phyloP scores from a whole-genome alignment of 306 rosid species.

The Cucurbita ficifolia region DNA sequence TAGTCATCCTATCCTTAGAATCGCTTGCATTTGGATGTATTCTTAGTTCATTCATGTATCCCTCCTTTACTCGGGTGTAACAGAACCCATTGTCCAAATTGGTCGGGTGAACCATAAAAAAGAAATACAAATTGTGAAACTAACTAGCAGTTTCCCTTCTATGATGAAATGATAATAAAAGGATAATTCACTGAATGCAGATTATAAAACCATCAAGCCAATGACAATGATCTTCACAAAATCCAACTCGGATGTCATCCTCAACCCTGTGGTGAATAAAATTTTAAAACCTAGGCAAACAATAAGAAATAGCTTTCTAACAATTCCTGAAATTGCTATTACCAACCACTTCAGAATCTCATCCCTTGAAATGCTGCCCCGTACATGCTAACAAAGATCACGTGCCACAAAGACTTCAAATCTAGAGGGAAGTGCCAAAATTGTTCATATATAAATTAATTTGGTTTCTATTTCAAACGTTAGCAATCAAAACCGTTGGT shows the following conservation, averaged over 20 bases:
- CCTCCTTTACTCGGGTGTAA: too few species aligned
- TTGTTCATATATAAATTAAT: neutral
- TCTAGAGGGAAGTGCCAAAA: neutral
- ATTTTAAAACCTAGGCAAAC: neutral
- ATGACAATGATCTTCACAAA: neutral
- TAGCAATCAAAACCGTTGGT: neutral
- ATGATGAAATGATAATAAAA: neutral
- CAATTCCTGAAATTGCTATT: neutral
- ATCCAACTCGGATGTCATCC: neutral
- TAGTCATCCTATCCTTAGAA: too few species aligned
- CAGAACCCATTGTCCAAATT: neutral
- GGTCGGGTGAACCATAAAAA: neutral
- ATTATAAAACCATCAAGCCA: neutral
- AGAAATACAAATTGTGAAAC: neutral
- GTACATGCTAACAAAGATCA: neutral
- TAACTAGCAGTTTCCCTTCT: neutral
- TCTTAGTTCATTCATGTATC: too few species aligned
- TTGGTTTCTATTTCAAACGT: neutral
- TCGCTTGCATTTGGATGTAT: too few species aligned
- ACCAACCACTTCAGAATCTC: neutral
- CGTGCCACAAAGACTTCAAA: neutral
- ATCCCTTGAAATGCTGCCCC: neutral
- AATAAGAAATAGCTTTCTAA: neutral
- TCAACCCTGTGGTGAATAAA: neutral
- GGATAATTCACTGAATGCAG: neutral